Percentiles rank a stretch among this genome's conserved stretches.
phyloP scores from a whole-genome alignment of 1,284 basidiomycete genomes.

The Trametes sp. region DNA sequence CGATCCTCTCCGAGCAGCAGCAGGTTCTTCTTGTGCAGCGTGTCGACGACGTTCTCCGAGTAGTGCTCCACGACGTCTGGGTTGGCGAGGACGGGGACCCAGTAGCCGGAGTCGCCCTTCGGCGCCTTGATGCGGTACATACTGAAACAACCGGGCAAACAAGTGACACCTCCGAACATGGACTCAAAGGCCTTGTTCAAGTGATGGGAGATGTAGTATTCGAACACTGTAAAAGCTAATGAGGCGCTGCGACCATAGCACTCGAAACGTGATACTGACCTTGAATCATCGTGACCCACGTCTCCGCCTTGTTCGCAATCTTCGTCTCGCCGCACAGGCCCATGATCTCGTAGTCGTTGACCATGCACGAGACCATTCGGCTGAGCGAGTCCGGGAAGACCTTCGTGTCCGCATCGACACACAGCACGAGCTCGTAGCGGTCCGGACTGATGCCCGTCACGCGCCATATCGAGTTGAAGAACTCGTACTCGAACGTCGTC shows the following conservation, averaged over 20 bases:
- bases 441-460: slow-evolving; percentile 96
- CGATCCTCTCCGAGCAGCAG: slow-evolving; percentile 98
- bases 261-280: slow-evolving; percentile 56
- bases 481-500: slow-evolving; percentile 99
- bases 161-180: slow-evolving; percentile 99
- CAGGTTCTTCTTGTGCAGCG: slow-evolving; percentile 99
- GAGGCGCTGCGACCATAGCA: background rate
- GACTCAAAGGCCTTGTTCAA: slow-evolving; percentile 99
- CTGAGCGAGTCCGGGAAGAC: slow-evolving; percentile 95
- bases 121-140: slow-evolving; percentile 99
- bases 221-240: slow-evolving; percentile 75
- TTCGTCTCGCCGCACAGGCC: slow-evolving; percentile 99
- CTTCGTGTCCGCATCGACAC: slow-evolving; percentile 99
- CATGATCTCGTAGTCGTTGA: slow-evolving; percentile 97
- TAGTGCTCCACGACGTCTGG: slow-evolving; percentile 98
- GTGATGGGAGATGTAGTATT: slow-evolving; percentile 99
- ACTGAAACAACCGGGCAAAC: slow-evolving; percentile 98
- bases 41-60: slow-evolving; percentile 97
- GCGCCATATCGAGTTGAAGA: slow-evolving; percentile 97
- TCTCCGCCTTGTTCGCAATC: slow-evolving; percentile 98
- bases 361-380: slow-evolving; percentile 94
- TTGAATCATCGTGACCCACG: slow-evolving; percentile 99
- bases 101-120: slow-evolving; percentile 92
- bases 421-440: slow-evolving; percentile 94
- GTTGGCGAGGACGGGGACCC: slow-evolving; percentile 98